Conservation (phyloP, 2,329 filamentous ascomycete species). For the Dothistroma pini region DNA sequence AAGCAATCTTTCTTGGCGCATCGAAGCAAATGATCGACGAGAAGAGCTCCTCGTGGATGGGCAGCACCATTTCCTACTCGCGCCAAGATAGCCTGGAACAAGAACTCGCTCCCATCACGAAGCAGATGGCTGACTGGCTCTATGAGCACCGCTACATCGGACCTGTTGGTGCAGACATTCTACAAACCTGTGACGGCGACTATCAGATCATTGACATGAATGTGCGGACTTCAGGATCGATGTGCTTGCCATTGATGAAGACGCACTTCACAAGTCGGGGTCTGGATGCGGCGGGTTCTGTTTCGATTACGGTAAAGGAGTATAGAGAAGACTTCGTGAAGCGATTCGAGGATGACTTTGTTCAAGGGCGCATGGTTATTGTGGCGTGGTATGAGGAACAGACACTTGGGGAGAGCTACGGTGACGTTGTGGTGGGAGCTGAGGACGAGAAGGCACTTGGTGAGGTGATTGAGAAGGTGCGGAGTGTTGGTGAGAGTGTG, state of each 20-base stretch:
- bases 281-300: constrained; percentile 6
- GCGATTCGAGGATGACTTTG: constrained; percentile 1
- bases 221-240: constrained; percentile 6
- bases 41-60: constrained; percentile 5
- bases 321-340: constrained; percentile 6
- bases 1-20: constrained; percentile 5
- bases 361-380: constrained; percentile 3
- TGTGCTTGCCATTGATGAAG: constrained; percentile 8
- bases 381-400: constrained; percentile 12
- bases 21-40: constrained; percentile 13
- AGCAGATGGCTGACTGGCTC: constrained; percentile 3
- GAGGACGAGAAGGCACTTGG: not conserved
- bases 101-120: constrained; percentile 2
- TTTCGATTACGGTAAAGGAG: constrained; percentile 9
- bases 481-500: constrained; percentile 3
- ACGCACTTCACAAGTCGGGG: constrained; percentile 11
- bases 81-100: not conserved
- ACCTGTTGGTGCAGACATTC: constrained; percentile 9
- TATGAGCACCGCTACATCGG: constrained; percentile 7
- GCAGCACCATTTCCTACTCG: constrained; percentile 9
- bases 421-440: constrained; percentile 6
- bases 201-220: constrained; percentile 9
- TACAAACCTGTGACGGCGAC: constrained; percentile 4
- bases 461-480: constrained; percentile 1
- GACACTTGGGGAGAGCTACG: constrained; percentile 1